Evolutionary conservation across 306 rosid species (phyloP).

Genomic region (Comarum palustre): DNA sequence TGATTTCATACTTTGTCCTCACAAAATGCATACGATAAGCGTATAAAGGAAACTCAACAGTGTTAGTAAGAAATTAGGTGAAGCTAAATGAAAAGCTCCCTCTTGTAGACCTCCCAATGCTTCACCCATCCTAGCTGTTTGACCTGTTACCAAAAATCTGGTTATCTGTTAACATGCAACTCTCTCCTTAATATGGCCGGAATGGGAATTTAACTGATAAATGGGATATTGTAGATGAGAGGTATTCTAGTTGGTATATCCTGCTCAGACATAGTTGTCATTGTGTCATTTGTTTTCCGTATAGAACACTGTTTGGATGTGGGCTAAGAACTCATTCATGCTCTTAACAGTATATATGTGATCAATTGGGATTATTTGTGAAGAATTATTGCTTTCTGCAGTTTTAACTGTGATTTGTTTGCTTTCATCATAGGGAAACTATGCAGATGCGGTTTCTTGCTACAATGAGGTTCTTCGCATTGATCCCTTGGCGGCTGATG

Average conservation of each 20-base stretch:
- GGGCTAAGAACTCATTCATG: background rate
- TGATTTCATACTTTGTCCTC: no score
- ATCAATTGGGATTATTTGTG: background rate
- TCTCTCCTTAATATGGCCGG: background rate
- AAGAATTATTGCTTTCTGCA: background rate
- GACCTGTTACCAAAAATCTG: background rate
- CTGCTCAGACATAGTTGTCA: background rate
- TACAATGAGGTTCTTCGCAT: slow-evolving; percentile 96
- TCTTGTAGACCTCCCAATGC: no score
- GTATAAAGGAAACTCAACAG: no score
- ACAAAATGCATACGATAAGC: no score
- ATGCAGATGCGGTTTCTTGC: slow-evolving; percentile 94
- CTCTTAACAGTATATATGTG: background rate
- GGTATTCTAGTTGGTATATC: background rate
- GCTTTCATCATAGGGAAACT: slow-evolving; percentile 64
- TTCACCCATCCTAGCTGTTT: background rate
- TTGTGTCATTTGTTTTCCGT: background rate
- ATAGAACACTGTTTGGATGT: background rate
- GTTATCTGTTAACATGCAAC: background rate
- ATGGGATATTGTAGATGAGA: background rate
- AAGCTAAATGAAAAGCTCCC: no score
- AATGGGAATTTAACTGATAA: background rate
- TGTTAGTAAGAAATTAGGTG: no score
- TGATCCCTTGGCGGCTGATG: slow-evolving; percentile 98
- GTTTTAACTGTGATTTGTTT: slow-evolving; percentile 6